Base-by-base conservation (phyloP, 441 rosid genomes). In the Gossypium laxum region DNA sequence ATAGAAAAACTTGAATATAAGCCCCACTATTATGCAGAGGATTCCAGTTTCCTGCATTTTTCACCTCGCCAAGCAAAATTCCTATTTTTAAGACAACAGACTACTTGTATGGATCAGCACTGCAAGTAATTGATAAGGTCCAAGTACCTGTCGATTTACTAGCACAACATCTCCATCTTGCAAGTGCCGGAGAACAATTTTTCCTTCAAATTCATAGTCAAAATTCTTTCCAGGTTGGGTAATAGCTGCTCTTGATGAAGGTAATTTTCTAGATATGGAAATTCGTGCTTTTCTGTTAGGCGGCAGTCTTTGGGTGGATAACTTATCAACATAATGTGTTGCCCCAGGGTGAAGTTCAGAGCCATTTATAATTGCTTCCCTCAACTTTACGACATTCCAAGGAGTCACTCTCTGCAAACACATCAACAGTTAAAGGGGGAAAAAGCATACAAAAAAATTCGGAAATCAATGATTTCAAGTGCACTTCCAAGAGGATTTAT, bases 121-220 rank as follows among this genome's bases (percentile, higher is more conserved):
- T 69, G 17, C 5, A 43, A 45, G 56, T 24, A 30, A 59, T 26
- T 28, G 28, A 68, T 7, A 45, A 41, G 10, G n/a, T 14, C 41
- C 4, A 21, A 26, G 58, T 76, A 92, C 99, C 98, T 95, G 99
- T 60, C 99, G 87, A 80, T 95, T 95, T 72, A 89, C 96, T 71
- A 95, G 91, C 81, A 92, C 99, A 56, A 87, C 85, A 74, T 95
- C 99, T 68, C 99, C 99, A 81, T 95, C 99, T 79, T 78, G 85
- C 78, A 95, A 81, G 84, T 91, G 98, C 75, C 98, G 96, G 77
- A 88, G 84, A 43, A 95, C 98, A 59, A 78, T 74, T 86, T 92
- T 95, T 71, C 97, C 89, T 82, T 91, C 97, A 79, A 81, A 84
- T 57, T 84, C 88, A 80, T 75, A 54, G 73, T 90, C 89, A 59